phyloP scores from a whole-genome alignment of 106 monocot genomes.

The Ottelia alismoides region DNA sequence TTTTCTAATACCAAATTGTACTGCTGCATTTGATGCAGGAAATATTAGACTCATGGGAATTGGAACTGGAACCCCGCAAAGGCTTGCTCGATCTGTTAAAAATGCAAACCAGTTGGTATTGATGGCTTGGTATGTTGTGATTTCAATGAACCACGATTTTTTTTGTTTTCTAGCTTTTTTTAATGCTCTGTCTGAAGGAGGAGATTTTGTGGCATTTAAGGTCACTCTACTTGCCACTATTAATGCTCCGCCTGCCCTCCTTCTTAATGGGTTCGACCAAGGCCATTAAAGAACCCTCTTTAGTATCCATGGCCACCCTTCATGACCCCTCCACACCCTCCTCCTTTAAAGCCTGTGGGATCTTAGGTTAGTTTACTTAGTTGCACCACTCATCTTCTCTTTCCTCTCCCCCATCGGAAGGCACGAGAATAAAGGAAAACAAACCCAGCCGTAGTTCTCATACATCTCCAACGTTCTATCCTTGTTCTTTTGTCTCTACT shows the following conservation, averaged over 20 bases:
- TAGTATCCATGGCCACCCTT: conserved; percentile 13
- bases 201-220: conserved; percentile 11
- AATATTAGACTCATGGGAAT: too few species aligned
- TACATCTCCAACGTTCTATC: not conserved
- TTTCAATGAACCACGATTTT: too few species aligned
- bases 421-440: too few species aligned
- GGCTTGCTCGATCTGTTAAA: too few species aligned
- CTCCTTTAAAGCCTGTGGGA: not conserved
- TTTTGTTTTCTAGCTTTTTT: too few species aligned
- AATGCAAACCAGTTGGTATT: too few species aligned
- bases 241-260: conserved; percentile 24
- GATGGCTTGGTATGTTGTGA: too few species aligned
- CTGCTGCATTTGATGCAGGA: too few species aligned
- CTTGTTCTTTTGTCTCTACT: not conserved
- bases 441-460: too few species aligned
- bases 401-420: not conserved
- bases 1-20: too few species aligned
- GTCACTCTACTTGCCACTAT: conserved; percentile 30
- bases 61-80: too few species aligned
- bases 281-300: conserved; percentile 32
- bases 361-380: not conserved
- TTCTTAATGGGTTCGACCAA: conserved; percentile 21
- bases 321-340: conserved; percentile 1
- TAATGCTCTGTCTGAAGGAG: too few species aligned
- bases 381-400: not conserved